Conservation (phyloP, 2,329 filamentous ascomycete genomes). For the Diaporthe ampelina region DNA sequence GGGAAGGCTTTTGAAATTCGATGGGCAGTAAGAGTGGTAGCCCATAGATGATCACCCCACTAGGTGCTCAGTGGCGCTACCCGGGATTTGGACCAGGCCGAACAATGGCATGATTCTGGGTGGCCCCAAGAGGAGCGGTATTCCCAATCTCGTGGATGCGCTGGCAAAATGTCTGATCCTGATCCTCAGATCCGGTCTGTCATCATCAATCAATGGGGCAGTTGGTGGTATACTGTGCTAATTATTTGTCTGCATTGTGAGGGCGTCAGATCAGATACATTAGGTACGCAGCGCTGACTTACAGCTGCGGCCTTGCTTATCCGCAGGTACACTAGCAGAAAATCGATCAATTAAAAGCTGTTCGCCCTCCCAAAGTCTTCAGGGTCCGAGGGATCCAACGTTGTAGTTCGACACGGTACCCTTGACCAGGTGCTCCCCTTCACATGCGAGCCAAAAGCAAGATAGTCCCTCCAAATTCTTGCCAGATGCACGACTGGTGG, state of each 20-base stretch:
- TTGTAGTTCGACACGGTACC: constrained; percentile 23
- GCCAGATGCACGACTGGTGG: too few species aligned
- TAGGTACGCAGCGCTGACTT: background rate
- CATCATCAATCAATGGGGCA: background rate
- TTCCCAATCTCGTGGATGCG: constrained; percentile 34
- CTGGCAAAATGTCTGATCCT: constrained; percentile 20
- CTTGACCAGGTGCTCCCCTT: constrained; percentile 14
- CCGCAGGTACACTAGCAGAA: background rate
- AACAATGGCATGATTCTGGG: constrained; percentile 34
- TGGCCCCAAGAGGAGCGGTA: constrained; percentile 23
- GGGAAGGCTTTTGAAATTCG: constrained; percentile 11
- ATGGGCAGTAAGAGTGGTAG: constrained; percentile 1
- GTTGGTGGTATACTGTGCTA: background rate
- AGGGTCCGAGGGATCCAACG: constrained; percentile 21
- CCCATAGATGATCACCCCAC: constrained; percentile 27
- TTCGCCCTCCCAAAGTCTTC: constrained; percentile 8
- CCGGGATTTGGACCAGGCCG: constrained; percentile 32
- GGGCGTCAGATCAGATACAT: background rate
- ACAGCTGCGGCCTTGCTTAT: background rate
- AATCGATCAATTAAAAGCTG: background rate
- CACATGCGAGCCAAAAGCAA: constrained; percentile 10
- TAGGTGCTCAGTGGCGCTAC: constrained; percentile 35
- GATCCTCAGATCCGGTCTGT: background rate
- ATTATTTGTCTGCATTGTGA: background rate
- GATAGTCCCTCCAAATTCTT: background rate